phyloP scores from a whole-genome alignment of 2,329 filamentous ascomycete species.

The Mycosphaerella sp. region DNA sequence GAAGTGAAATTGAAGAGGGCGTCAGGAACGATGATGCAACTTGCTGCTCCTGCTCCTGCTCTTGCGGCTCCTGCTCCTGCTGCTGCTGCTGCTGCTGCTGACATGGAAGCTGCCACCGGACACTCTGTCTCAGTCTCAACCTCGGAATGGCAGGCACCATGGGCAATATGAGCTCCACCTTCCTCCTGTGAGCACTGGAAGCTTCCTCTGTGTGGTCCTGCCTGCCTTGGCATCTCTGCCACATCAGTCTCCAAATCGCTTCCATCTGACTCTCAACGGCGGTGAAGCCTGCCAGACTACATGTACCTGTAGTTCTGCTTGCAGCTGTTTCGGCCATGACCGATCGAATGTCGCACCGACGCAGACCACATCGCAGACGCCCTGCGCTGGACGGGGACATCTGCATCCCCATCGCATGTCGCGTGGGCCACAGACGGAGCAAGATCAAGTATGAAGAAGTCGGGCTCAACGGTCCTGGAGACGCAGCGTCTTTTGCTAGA shows the following conservation, averaged over 20 bases:
- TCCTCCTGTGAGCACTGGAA: too few species aligned
- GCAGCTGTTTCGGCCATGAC: neutral
- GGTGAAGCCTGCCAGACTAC: neutral
- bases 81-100: too few species aligned
- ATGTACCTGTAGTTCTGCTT: too few species aligned
- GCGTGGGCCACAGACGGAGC: slow-evolving; percentile 30
- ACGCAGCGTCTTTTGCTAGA: slow-evolving; percentile 29
- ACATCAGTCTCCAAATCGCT: too few species aligned
- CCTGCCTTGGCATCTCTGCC: too few species aligned
- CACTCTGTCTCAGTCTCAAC: neutral
- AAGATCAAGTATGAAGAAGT: slow-evolving; percentile 29
- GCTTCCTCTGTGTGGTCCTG: too few species aligned
- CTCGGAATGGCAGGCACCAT: neutral
- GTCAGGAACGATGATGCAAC: too few species aligned
- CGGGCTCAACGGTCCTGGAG: slow-evolving; percentile 23
- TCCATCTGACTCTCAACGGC: too few species aligned
- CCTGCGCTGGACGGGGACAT: slow-evolving; percentile 23
- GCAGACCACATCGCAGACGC: slow-evolving; percentile 21
- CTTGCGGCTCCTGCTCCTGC: too few species aligned
- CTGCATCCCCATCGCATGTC: slow-evolving; percentile 25
- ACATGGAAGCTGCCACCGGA: neutral
- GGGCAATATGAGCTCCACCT: too few species aligned
- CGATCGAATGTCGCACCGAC: slow-evolving; percentile 12
- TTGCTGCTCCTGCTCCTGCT: too few species aligned
- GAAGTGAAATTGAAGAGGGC: too few species aligned